phyloP scores from a whole-genome alignment of 495 filamentous ascomycete species.

The Lindgomyces ingoldianus region DNA sequence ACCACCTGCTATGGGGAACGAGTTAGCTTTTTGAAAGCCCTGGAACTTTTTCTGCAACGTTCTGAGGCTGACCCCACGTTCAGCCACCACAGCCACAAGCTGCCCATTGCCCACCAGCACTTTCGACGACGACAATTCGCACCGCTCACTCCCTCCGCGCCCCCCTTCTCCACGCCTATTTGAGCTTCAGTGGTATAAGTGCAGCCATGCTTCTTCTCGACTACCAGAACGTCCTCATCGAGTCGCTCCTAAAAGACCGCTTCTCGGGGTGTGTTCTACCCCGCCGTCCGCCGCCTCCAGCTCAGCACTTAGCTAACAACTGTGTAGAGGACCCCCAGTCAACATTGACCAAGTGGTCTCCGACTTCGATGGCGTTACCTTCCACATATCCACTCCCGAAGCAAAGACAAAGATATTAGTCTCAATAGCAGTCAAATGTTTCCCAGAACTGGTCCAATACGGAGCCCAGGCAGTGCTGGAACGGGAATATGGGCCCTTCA shows the following conservation, averaged over 20 bases:
- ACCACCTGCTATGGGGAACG: not conserved
- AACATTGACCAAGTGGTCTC: slow-evolving; percentile 96
- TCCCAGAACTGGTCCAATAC: slow-evolving; percentile 84
- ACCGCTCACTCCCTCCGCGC: not conserved
- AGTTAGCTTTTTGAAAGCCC: slow-evolving; percentile 18
- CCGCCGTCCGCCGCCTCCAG: slow-evolving; percentile 25
- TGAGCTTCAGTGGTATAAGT: not conserved
- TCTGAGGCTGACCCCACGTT: slow-evolving; percentile 13
- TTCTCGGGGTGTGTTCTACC: slow-evolving; percentile 72
- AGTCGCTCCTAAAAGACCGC: slow-evolving; percentile 90
- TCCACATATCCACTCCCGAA: slow-evolving; percentile 95
- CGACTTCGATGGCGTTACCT: slow-evolving; percentile 96
- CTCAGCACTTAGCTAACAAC: slow-evolving; percentile 20
- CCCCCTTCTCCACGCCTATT: not conserved
- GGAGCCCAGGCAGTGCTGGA: slow-evolving; percentile 88
- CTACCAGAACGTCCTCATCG: slow-evolving; percentile 97
- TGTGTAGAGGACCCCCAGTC: slow-evolving; percentile 69
- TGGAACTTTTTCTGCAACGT: slow-evolving; percentile 31
- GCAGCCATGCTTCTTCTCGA: slow-evolving; percentile 90
- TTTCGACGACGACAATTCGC: slow-evolving; percentile 9
- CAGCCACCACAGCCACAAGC: slow-evolving; percentile 7
- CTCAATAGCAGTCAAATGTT: slow-evolving; percentile 92
- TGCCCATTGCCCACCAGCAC: not conserved
- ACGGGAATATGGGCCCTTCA: slow-evolving; percentile 91
- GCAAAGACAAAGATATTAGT: slow-evolving; percentile 88